Base-by-base conservation (phyloP, 108 stramenopile species). In the Fragilariopsis cylindrus region DNA sequence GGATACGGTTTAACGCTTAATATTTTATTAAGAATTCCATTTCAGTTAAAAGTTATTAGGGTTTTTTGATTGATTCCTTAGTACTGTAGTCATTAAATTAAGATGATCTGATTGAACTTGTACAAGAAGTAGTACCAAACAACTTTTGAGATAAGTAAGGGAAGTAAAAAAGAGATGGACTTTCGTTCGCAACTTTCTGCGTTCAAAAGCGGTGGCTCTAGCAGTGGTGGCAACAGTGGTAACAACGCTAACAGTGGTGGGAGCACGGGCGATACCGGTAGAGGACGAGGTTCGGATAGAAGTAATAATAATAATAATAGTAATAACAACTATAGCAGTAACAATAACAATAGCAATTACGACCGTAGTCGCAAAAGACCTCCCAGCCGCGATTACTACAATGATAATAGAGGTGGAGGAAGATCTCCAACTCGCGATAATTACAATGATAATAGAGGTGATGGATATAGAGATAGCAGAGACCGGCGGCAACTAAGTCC, bases 161-260 rank as follows among this genome's bases (percentile, higher is more conserved):
- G 30, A 30, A 2, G 30, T 30, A 30, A 30, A 30, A 62, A 46
- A 42, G 73, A 70, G 49, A 69, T 75, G 83, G 83, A 80, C 54
- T 80, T 80, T 66, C 73, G 74, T 19, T 80, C 79, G 42, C 79
- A 75, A 47, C 79, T 80, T 16, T 75, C 73, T 18, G 79, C 79
- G 57, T 80, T 71, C 41, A 18, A 76, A 56, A 65, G 69, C 43
- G 50, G 50, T 19, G 42, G 40, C n/a, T 48, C 49, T 39, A 49
- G 57, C 16, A 62, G 63, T 12, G 19, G 60, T 44, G 60, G 46
- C 30, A 44, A 50, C 47, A 0, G 54, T 11, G 62, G 68, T 5
- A 12, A 39, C 57, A 30, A 47, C 65, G 44, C 60, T 47, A 48
- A 77, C 60, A 64, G 62, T 58, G 47, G 68, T 21, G 50, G 66